Evolutionary conservation across 192 early-diverging fungal species (phyloP), one percentile per base, ranked within the genome.

Genomic region (Umbelopsis sp.): DNA sequence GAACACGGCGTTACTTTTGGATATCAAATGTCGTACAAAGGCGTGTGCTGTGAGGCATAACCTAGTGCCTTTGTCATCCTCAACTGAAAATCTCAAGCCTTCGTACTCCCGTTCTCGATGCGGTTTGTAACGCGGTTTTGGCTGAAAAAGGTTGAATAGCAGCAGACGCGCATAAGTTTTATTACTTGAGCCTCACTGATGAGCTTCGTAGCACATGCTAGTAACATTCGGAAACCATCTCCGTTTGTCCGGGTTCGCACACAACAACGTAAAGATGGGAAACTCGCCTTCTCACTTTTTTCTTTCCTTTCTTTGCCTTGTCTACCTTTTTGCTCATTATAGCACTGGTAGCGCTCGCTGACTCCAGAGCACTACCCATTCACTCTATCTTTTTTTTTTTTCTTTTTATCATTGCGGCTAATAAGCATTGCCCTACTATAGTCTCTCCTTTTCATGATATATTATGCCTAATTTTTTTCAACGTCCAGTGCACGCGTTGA

Each of bases 401-500:
- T 17, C 4, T 49, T 16, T n/a, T 47, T 12, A 47, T n/a, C 45
- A 20, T n/a, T 49, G 26, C 56, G 56, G 56, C 56, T 34, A 16
- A 17, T 34, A 34, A n/a, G n/a, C 29, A 11, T 62, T 62, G 47
- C 47, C 47, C 52, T 26, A 53, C 56, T 62, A 22, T 62, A 32
- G 29, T 34, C 26, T 34, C 31, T 29, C 56, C 31, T 32, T 32
- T 62, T 62, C 56, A 62, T 62, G 56, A 16, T 62, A 62, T 29
- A 62, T 26, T 62, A 62, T 62, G 56, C 56, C 56, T 62, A 34
- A 62, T 62, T 34, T 62, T 34, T 62, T 62, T 62, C 56, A 62
- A 62, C 56, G 56, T 34, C 56, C 56, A 62, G 56, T 32, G 26
- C 26, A 32, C 25, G 56, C 56, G 56, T 62, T 62, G 56, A 62